phyloP scores from a whole-genome alignment of 306 rosid species.

The Begonia loranthoides region DNA sequence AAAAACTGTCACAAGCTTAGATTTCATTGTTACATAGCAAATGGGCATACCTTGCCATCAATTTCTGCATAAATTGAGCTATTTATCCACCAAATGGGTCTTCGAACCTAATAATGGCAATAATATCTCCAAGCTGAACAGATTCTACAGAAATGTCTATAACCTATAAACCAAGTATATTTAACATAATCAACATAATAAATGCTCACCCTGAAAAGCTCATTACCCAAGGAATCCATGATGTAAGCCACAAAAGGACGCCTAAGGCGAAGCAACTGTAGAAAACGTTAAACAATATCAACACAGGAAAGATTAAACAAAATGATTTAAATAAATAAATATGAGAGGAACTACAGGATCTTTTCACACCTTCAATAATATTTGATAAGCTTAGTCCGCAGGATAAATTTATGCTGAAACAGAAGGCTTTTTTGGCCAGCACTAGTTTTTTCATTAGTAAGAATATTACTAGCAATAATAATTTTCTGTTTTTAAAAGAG shows the following conservation, averaged over 20 bases:
- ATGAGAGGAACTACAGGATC: no score
- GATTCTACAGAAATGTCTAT: neutral
- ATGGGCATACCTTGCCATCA: constrained; percentile 69
- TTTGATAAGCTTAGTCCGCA: no score
- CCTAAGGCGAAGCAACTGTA: constrained; percentile 70
- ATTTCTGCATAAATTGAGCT: constrained; percentile 93
- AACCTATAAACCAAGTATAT: neutral
- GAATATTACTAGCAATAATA: no score
- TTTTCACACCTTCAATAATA: no score
- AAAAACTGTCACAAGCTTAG: constrained; percentile 14
- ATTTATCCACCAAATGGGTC: constrained; percentile 99
- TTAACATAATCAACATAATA: neutral
- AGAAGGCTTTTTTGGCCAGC: no score
- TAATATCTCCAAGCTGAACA: constrained; percentile 11
- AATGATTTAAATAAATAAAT: neutral
- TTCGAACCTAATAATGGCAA: constrained; percentile 49
- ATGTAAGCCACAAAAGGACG: constrained; percentile 86
- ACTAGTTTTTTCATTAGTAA: no score
- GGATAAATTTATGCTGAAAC: no score
- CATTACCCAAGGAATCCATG: constrained; percentile 70
- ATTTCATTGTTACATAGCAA: constrained; percentile 4
- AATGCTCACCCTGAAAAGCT: constrained; percentile 73
- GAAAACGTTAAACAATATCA: constrained; percentile 12
- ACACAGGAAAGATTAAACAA: constrained; percentile 6
- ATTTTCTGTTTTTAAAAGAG: no score